Percentiles rank a stretch among this genome's conserved stretches.
Evolutionary conservation across 805 yeast genomes (phyloP).

Genomic region (Saturnispora bothae): DNA sequence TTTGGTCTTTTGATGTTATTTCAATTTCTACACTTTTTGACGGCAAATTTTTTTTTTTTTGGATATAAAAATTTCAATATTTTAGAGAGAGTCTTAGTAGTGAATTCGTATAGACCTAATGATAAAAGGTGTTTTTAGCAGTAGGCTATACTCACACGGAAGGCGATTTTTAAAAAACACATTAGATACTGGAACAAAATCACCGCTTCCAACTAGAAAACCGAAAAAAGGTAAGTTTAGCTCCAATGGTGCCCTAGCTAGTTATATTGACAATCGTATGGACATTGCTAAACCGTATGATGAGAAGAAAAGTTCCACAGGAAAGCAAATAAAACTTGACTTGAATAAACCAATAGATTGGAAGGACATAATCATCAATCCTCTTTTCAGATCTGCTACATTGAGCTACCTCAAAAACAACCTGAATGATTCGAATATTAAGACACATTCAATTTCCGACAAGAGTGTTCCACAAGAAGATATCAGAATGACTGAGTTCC

Average conservation of each 20-base stretch:
- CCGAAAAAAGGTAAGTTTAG: slow-evolving; percentile 15
- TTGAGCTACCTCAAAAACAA: slow-evolving; percentile 11
- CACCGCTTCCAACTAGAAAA: slow-evolving; percentile 13
- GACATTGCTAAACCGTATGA: slow-evolving; percentile 20
- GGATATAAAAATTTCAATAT: background rate
- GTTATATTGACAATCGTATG: slow-evolving; percentile 17
- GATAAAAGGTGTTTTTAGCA: too few relatives aligned
- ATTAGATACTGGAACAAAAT: slow-evolving; percentile 10
- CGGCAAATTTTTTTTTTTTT: too few relatives aligned
- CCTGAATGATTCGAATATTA: background rate
- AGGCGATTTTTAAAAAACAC: background rate
- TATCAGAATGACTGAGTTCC: slow-evolving; percentile 22
- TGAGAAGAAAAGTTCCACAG: slow-evolving; percentile 12
- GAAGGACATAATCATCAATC: slow-evolving; percentile 15
- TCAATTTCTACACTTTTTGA: background rate
- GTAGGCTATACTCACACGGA: too few relatives aligned
- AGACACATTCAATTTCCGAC: background rate
- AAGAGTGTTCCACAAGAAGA: background rate
- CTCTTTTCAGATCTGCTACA: slow-evolving; percentile 13
- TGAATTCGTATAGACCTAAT: background rate
- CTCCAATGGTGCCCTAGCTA: slow-evolving; percentile 15
- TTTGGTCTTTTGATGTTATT: background rate
- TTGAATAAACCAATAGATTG: slow-evolving; percentile 14
- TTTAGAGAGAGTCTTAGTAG: background rate
- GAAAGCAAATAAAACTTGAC: slow-evolving; percentile 18